Percentiles rank a stretch among this genome's conserved stretches.
These are phyloP conservation scores for Lolium multiflorum DNA, from an alignment of 176 grass and related monocot species.

Conservation along the genomic window DNA sequence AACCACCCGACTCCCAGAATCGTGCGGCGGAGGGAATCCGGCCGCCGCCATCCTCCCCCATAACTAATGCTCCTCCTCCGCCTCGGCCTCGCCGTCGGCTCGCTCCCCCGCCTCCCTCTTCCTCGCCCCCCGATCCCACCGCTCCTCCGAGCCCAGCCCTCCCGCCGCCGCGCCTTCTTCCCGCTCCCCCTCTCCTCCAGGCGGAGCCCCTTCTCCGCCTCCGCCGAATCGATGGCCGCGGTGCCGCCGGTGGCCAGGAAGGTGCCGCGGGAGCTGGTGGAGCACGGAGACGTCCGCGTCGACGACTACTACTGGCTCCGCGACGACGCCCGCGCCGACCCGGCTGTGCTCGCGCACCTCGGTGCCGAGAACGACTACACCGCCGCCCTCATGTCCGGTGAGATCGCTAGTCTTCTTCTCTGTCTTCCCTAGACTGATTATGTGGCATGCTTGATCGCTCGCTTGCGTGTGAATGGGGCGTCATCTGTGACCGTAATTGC, in stretches of 20 bases:
- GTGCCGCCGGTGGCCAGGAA: conserved; percentile 65
- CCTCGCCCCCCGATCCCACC: background rate
- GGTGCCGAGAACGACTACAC: conserved; percentile 80
- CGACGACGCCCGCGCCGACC: conserved; percentile 69
- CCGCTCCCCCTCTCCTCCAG: background rate
- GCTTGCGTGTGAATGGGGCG: background rate
- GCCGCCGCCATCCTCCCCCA: no score
- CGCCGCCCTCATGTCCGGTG: conserved; percentile 63
- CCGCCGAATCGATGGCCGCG: conserved; percentile 21
- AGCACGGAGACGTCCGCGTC: conserved; percentile 72
- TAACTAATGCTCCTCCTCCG: background rate
- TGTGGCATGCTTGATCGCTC: background rate
- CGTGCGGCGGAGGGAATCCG: no score
- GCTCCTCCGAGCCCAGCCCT: background rate
- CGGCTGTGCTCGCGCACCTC: conserved; percentile 69
- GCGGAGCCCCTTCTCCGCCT: background rate
- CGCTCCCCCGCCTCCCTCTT: background rate
- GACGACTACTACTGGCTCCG: conserved; percentile 95
- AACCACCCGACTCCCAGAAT: no score
- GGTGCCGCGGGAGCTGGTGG: conserved; percentile 60
- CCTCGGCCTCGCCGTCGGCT: background rate
- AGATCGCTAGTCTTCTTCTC: background rate
- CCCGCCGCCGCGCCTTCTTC: background rate
- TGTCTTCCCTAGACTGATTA: background rate
- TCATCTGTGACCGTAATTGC: background rate